These are phyloP conservation scores for Erodium maritimum DNA, from an alignment of 345 rosid species.

Conservation along the genomic window DNA sequence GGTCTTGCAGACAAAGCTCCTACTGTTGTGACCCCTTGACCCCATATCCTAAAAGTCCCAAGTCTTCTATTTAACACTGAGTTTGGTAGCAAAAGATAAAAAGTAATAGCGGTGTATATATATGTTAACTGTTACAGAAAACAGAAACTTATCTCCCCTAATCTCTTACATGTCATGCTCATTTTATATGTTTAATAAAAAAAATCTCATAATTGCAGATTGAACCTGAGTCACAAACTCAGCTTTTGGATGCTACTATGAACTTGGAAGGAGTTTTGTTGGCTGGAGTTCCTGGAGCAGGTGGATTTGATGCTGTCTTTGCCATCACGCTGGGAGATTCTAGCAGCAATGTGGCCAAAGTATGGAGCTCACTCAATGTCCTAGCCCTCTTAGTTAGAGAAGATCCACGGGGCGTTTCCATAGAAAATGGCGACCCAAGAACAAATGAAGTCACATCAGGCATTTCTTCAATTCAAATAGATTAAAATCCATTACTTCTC, in stretches of 20 bases:
- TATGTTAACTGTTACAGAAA: neutral
- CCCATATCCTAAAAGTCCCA: no score
- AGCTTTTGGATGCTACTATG: conserved; percentile 72
- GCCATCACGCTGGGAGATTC: conserved; percentile 66
- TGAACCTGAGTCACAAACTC: conserved; percentile 76
- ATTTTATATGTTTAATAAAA: neutral
- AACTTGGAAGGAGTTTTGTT: conserved; percentile 73
- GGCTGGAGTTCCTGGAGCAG: conserved; percentile 97
- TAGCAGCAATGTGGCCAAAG: conserved; percentile 32
- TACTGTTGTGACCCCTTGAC: no score
- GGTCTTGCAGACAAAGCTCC: no score
- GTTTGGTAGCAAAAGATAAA: no score
- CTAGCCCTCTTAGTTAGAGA: conserved; percentile 79
- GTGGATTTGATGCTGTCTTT: conserved; percentile 91
- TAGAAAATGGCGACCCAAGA: conserved; percentile 78
- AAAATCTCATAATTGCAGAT: conserved; percentile 48
- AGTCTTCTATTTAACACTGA: no score
- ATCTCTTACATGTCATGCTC: neutral
- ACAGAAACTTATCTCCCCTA: neutral
- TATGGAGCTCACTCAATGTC: conserved; percentile 66
- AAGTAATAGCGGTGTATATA: neutral
- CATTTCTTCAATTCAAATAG: conserved; percentile 42
- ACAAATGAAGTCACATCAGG: conserved; percentile 41
- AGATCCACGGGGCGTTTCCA: conserved; percentile 76
- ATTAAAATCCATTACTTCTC: conserved; percentile 18